Percentiles rank a stretch among this genome's conserved stretches.
Conservation (phyloP, 2,329 filamentous ascomycete genomes). For the Ophiostoma perfectum region DNA sequence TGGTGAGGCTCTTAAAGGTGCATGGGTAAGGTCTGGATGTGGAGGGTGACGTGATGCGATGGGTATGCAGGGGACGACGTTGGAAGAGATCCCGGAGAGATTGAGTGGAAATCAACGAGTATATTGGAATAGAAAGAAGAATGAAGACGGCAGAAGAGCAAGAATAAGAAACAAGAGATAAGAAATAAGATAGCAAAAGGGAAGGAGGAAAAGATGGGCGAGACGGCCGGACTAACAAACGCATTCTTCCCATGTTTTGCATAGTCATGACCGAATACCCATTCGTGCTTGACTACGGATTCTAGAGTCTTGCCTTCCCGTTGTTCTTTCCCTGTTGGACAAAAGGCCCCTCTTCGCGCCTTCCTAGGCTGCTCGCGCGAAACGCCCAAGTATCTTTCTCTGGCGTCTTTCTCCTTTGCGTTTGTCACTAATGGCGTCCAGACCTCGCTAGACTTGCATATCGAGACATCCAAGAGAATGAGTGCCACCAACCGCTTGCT, state of each 20-base stretch:
- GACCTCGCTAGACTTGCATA: background rate
- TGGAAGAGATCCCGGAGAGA: background rate
- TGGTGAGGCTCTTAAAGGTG: background rate
- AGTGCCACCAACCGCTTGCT: background rate
- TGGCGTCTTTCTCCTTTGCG: background rate
- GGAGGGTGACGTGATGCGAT: background rate
- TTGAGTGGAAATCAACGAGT: no score
- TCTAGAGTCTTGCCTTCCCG: background rate
- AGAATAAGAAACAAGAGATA: background rate
- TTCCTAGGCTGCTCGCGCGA: background rate
- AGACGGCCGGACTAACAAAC: background rate
- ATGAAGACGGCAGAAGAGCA: background rate
- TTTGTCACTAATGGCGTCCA: background rate
- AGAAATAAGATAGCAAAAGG: background rate
- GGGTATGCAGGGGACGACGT: background rate
- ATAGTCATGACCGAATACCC: background rate
- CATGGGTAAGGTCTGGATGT: background rate
- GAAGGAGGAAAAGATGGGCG: background rate
- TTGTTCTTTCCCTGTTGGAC: background rate
- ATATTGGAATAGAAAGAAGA: background rate
- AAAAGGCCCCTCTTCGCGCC: background rate
- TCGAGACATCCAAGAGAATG: background rate
- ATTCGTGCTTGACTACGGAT: no score
- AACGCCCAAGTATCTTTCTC: background rate
- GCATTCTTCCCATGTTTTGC: background rate